Evolutionary conservation across 75 land plant genomes (phyloP), one percentile per base, ranked within the genome.

Genomic region (Picea glauca): DNA sequence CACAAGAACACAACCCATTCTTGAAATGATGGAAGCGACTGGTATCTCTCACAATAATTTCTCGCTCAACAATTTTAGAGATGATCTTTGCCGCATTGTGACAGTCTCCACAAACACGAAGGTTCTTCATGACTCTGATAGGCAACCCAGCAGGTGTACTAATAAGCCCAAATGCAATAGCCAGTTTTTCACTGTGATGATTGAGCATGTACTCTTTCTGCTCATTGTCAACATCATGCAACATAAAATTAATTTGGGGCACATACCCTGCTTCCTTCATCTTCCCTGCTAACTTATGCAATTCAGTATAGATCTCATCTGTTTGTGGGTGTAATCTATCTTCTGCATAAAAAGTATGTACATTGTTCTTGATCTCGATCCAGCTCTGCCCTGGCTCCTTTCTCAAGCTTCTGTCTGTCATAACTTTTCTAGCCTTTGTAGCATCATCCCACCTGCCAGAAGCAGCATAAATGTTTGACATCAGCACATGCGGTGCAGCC

Each of bases 171-270:
- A 84, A 81, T 13, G 91, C 93, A 74, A 90, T 83, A 31, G 92
- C 94, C 74, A 92, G 77, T 83, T 75, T 90, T 77, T 92, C 94
- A 76, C 93, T 87, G 65, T 89, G 93, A 75, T 80, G 56, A 50
- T 87, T 80, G 68, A 88, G 77, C 46, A 61, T 83, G 13, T 86
- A 85, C 50, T 82, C 87, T 81, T 85, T 87, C 58, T 88, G 85
- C 43, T 88, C 91, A 23, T 88, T 50, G 56, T 50, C 90, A 1
- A 88, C 82, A 67, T 88, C 90, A 58, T 83, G 87, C 78, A 85
- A 58, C 30, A 81, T 76, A 62, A 58, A 79, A 18, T 76, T 80
- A 43, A 77, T 61, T 21, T 66, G 60, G 75, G 63, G 63, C 63
- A 62, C 63, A 21, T 62, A 18, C 23, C 63, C 63, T 18, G 63